Percentiles rank a stretch among this genome's conserved stretches.
Evolutionary conservation across 768 basidiomycete species (phyloP).

Genomic region (Infundibulicybe gibba): DNA sequence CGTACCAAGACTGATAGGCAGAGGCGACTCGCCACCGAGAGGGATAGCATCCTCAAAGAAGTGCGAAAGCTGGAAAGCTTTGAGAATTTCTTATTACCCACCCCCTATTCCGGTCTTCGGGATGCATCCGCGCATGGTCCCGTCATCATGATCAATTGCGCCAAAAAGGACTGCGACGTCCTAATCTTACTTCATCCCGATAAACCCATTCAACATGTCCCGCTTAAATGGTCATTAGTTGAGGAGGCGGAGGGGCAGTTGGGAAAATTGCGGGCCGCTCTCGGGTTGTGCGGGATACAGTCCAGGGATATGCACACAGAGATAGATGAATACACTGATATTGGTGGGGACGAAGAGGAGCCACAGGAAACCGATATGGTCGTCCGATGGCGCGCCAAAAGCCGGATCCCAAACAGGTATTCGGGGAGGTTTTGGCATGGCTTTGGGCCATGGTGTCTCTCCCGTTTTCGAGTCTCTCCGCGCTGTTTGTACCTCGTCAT

Average conservation of each 20-base stretch:
- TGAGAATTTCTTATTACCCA: slow-evolving; percentile 7
- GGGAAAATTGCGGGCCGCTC: neutral
- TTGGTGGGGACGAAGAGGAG: neutral
- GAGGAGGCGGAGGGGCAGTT: neutral
- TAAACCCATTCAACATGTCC: slow-evolving; percentile 4
- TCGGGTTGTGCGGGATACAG: neutral
- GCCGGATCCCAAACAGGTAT: neutral
- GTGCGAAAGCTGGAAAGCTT: slow-evolving; percentile 7
- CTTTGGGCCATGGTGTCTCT: slow-evolving; percentile 3
- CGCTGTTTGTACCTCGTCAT: slow-evolving; percentile 1
- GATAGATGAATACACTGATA: too few relatives aligned
- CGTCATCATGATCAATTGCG: slow-evolving; percentile 14
- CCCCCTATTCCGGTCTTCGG: slow-evolving; percentile 2
- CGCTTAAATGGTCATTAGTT: slow-evolving; percentile 1
- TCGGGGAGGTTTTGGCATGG: slow-evolving; percentile 7
- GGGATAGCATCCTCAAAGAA: slow-evolving; percentile 1
- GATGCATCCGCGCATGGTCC: slow-evolving; percentile 10
- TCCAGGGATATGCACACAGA: neutral
- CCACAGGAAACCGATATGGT: neutral
- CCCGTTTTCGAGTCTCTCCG: slow-evolving; percentile 7
- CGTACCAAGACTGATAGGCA: neutral
- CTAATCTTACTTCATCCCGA: slow-evolving; percentile 7
- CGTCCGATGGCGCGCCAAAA: neutral
- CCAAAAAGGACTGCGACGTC: slow-evolving; percentile 9
- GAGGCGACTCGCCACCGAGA: neutral